Evolutionary conservation across 1,284 basidiomycete genomes (phyloP).

Genomic region (Xerocomus cyaneibrunnescens): DNA sequence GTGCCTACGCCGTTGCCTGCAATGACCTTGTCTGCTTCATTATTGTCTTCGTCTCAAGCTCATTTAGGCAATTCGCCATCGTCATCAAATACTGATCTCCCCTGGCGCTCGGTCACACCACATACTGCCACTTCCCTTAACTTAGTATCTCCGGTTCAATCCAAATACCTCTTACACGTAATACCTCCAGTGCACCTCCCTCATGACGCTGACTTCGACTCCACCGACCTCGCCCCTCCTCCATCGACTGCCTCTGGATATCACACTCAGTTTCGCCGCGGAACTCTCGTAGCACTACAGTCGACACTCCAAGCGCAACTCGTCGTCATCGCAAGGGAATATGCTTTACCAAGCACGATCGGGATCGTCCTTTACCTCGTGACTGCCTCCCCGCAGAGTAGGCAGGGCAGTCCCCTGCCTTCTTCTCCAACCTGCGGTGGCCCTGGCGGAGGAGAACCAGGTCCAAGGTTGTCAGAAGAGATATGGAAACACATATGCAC

Average conservation of each 20-base stretch:
- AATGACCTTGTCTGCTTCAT: slow-evolving; percentile 33
- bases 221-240: slow-evolving; percentile 48
- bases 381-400: slow-evolving; percentile 37
- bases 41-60: slow-evolving; percentile 37
- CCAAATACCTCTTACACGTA: slow-evolving; percentile 73
- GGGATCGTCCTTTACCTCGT: slow-evolving; percentile 79
- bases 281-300: slow-evolving; percentile 71
- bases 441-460: slow-evolving; percentile 52
- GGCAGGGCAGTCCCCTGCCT: slow-evolving; percentile 13
- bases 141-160: slow-evolving; percentile 38
- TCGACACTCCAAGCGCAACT: slow-evolving; percentile 71
- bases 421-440: slow-evolving; percentile 24
- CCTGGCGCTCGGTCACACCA: slow-evolving; percentile 58
- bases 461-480: slow-evolving; percentile 77
- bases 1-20: slow-evolving; percentile 68
- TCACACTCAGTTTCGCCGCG: slow-evolving; percentile 73
- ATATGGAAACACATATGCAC: slow-evolving; percentile 83
- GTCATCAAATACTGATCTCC: slow-evolving; percentile 40
- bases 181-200: slow-evolving; percentile 68
- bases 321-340: slow-evolving; percentile 82
- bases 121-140: slow-evolving; percentile 43
- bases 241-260: slow-evolving; percentile 66
- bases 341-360: slow-evolving; percentile 75
- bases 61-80: slow-evolving; percentile 31
- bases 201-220: slow-evolving; percentile 51